phyloP scores from a whole-genome alignment of 2,329 filamentous ascomycete genomes.

The Rhynchosporium secalis region DNA sequence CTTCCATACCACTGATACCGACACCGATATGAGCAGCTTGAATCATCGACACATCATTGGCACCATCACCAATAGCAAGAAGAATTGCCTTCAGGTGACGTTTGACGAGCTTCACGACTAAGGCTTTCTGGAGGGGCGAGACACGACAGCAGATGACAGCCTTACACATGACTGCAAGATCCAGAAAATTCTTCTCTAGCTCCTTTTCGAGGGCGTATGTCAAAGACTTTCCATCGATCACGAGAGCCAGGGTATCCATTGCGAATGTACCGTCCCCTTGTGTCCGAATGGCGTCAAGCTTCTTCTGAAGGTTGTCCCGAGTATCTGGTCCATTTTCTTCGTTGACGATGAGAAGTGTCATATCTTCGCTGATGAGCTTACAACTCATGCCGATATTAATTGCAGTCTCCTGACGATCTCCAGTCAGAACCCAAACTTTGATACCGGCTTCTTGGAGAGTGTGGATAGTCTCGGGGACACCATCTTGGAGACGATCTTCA shows the following conservation, averaged over 20 bases:
- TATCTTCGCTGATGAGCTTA: constrained; percentile 96
- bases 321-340: constrained; percentile 80
- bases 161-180: constrained; percentile 93
- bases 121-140: constrained; percentile 91
- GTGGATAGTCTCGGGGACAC: constrained; percentile 96
- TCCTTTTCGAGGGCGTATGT: constrained; percentile 93
- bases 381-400: constrained; percentile 99
- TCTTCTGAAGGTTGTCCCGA: constrained; percentile 87
- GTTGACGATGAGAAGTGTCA: constrained; percentile 96
- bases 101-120: constrained; percentile 98
- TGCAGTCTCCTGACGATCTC: constrained; percentile 95
- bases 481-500: constrained; percentile 94
- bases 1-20: constrained; percentile 95
- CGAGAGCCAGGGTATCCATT: constrained; percentile 81
- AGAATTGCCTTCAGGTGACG: constrained; percentile 86
- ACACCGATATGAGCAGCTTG: constrained; percentile 97
- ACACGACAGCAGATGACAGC: constrained; percentile 99
- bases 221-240: constrained; percentile 95
- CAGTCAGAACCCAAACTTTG: constrained; percentile 98
- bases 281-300: constrained; percentile 83
- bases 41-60: constrained; percentile 99
- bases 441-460: constrained; percentile 95
- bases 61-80: constrained; percentile 93
- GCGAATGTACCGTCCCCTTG: constrained; percentile 77
- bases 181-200: constrained; percentile 88